Percentiles rank a stretch among this genome's conserved stretches.
Evolutionary conservation across 768 basidiomycete species (phyloP).

Genomic region (Auriscalpium orientale): DNA sequence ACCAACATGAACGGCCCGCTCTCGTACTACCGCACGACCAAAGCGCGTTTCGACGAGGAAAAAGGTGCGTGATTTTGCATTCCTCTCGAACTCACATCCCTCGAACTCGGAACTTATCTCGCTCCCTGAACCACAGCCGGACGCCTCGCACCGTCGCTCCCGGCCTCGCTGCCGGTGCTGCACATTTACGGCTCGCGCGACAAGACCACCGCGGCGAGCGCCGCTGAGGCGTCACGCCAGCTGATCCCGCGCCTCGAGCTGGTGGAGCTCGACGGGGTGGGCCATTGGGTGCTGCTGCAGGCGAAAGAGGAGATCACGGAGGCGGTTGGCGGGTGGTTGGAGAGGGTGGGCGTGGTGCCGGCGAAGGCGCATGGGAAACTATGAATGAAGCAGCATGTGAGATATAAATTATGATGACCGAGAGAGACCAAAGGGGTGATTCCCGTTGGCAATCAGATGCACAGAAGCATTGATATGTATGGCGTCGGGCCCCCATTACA

Average conservation of each 20-base stretch:
- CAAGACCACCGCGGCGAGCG: constrained; percentile 22
- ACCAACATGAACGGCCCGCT: constrained; percentile 58
- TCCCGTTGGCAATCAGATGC: constrained; percentile 4
- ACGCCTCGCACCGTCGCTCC: background rate
- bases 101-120: background rate
- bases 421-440: background rate
- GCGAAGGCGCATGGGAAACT: too few relatives aligned
- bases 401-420: background rate
- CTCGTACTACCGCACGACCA: constrained; percentile 68
- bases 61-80: constrained; percentile 18
- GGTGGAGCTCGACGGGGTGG: constrained; percentile 43
- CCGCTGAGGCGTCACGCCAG: constrained; percentile 37
- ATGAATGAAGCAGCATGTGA: too few relatives aligned
- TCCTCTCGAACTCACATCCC: too few relatives aligned
- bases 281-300: constrained; percentile 69
- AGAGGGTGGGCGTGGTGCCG: background rate
- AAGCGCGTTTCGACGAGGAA: constrained; percentile 62
- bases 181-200: background rate
- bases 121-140: background rate
- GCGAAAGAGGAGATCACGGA: constrained; percentile 47
- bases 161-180: constrained; percentile 5
- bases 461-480: too few relatives aligned
- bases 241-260: constrained; percentile 45
- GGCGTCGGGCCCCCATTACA: too few relatives aligned
- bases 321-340: constrained; percentile 4